Conservation (phyloP, 2,329 filamentous ascomycete species). For the Byssoonygena ceratinophila region DNA sequence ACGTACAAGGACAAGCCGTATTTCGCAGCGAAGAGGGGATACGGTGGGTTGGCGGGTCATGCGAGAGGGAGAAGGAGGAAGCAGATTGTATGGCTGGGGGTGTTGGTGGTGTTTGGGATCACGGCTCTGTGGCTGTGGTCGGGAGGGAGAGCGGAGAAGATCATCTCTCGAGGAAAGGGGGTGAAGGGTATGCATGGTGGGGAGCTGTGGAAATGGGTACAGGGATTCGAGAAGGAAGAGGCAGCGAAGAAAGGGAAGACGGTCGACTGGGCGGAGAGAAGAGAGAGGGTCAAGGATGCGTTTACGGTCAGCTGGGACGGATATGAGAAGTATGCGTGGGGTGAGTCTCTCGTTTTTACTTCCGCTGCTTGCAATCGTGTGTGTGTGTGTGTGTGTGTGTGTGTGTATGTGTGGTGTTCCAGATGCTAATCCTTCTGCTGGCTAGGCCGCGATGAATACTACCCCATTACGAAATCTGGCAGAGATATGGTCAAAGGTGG, state of each 20-base stretch:
- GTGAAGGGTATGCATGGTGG: slow-evolving; percentile 24
- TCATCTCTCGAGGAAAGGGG: background rate
- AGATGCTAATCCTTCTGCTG: slow-evolving; percentile 17
- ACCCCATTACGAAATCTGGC: slow-evolving; percentile 68
- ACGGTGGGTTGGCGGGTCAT: background rate
- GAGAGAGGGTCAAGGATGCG: slow-evolving; percentile 73
- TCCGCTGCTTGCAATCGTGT: background rate
- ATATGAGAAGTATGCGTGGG: slow-evolving; percentile 90
- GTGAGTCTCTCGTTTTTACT: slow-evolving; percentile 45
- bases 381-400: too few relatives aligned
- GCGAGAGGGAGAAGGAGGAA: slow-evolving; percentile 43
- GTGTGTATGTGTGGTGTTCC: too few relatives aligned
- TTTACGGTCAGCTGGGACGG: slow-evolving; percentile 88
- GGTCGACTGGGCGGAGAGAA: slow-evolving; percentile 65
- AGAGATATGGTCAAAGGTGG: slow-evolving; percentile 78
- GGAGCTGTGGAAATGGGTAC: slow-evolving; percentile 48
- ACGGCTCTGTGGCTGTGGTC: slow-evolving; percentile 55
- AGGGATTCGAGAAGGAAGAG: slow-evolving; percentile 24
- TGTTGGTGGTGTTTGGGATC: slow-evolving; percentile 47
- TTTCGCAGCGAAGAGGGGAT: slow-evolving; percentile 42
- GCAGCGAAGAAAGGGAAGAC: slow-evolving; percentile 26
- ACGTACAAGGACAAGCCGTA: slow-evolving; percentile 99
- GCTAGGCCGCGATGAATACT: slow-evolving; percentile 71
- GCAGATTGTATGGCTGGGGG: slow-evolving; percentile 48
- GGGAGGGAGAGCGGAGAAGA: slow-evolving; percentile 13